A percentile compares a stretch with the other conserved stretches of the same genome.
phyloP scores from a whole-genome alignment of 768 basidiomycete genomes.

The Leucogyrophana mollusca region DNA sequence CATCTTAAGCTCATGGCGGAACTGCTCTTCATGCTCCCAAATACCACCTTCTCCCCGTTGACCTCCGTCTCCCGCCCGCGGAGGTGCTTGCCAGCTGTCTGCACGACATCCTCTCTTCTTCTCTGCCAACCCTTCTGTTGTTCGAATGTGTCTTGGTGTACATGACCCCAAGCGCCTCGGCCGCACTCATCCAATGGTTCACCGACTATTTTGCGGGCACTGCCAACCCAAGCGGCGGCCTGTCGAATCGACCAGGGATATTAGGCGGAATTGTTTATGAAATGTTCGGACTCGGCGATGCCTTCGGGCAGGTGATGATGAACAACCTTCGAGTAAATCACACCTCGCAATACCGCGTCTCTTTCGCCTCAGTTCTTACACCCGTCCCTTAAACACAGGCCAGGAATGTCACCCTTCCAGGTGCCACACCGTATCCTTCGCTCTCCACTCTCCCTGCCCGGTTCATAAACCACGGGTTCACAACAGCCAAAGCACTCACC shows the following conservation, averaged over 20 bases:
- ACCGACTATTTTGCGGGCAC: slow-evolving; percentile 43
- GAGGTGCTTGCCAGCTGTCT: slow-evolving; percentile 44
- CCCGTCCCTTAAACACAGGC: slow-evolving; percentile 39
- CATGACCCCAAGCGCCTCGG: slow-evolving; percentile 61
- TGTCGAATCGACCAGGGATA: too few species aligned
- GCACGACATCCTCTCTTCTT: slow-evolving; percentile 48
- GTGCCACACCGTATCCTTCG: slow-evolving; percentile 61
- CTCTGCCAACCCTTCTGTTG: slow-evolving; percentile 77
- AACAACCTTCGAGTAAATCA: slow-evolving; percentile 72
- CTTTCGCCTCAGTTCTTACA: neutral
- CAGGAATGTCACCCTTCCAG: slow-evolving; percentile 73
- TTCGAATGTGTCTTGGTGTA: slow-evolving; percentile 96
- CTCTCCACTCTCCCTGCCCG: slow-evolving; percentile 54
- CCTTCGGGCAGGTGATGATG: slow-evolving; percentile 92
- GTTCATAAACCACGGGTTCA: slow-evolving; percentile 59
- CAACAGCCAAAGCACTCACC: slow-evolving; percentile 53
- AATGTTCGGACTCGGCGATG: slow-evolving; percentile 86
- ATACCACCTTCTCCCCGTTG: slow-evolving; percentile 75
- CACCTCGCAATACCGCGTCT: neutral
- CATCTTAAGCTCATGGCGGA: slow-evolving; percentile 55
- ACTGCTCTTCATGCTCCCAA: slow-evolving; percentile 50
- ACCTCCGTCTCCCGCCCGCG: slow-evolving; percentile 64
- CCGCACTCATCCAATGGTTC: slow-evolving; percentile 73
- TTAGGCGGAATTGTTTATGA: slow-evolving; percentile 79
- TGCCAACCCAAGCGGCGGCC: too few species aligned